Evolutionary conservation across 768 basidiomycete genomes (phyloP).

Genomic region (Clathrus columnatus): DNA sequence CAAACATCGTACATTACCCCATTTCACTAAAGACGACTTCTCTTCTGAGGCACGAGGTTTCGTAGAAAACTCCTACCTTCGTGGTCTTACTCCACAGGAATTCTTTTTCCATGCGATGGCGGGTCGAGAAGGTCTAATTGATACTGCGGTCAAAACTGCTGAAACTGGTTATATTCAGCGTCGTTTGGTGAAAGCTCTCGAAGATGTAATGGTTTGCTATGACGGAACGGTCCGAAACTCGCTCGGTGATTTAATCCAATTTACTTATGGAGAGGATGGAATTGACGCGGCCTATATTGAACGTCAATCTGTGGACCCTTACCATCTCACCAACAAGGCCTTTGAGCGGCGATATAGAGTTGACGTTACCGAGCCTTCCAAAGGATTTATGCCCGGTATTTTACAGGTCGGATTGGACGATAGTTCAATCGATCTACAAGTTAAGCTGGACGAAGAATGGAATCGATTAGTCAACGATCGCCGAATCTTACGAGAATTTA

Average conservation of each 20-base stretch:
- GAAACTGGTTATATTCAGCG: constrained; percentile 99
- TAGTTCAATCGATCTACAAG: constrained; percentile 74
- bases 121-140: constrained; percentile 96
- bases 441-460: constrained; percentile 74
- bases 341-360: constrained; percentile 94
- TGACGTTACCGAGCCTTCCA: constrained; percentile 77
- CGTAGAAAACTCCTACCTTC: constrained; percentile 97
- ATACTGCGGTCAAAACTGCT: constrained; percentile 99
- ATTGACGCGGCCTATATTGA: constrained; percentile 99
- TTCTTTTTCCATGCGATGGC: constrained; percentile 99
- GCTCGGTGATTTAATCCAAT: constrained; percentile 91
- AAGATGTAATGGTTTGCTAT: constrained; percentile 96
- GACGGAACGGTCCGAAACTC: constrained; percentile 98
- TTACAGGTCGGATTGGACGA: constrained; percentile 86
- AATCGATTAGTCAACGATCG: constrained; percentile 62
- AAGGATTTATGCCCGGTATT: constrained; percentile 70
- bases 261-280: constrained; percentile 96
- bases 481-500: constrained; percentile 64
- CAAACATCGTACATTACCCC: constrained; percentile 90
- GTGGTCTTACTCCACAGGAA: constrained; percentile 93
- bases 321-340: constrained; percentile 66
- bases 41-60: constrained; percentile 96
- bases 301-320: constrained; percentile 87
- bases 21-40: constrained; percentile 98
- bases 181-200: constrained; percentile 93